Evolutionary conservation across 495 filamentous ascomycete genomes (phyloP).

Genomic region (Penicillium steckii): DNA sequence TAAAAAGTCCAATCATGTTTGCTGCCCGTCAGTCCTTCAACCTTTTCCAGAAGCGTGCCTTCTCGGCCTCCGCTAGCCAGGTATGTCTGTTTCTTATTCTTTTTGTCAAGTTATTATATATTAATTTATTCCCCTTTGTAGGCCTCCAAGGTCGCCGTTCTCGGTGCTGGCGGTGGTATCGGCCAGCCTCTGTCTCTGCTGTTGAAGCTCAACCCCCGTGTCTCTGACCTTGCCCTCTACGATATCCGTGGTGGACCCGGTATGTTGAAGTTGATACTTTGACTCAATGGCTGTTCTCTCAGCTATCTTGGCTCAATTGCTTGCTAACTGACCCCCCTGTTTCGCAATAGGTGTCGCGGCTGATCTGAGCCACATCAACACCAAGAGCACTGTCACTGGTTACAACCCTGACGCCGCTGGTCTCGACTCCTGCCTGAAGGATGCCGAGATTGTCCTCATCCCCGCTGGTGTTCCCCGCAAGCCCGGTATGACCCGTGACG

Average conservation of each 20-base stretch:
- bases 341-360: constrained; percentile 98
- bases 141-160: constrained; percentile 95
- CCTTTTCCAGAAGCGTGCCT: constrained; percentile 80
- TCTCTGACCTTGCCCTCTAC: constrained; percentile 91
- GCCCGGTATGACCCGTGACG: constrained; percentile 98
- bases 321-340: neutral
- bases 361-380: constrained; percentile 98
- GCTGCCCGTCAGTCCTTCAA: constrained; percentile 68
- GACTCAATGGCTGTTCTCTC: neutral
- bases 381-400: constrained; percentile 90
- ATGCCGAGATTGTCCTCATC: constrained; percentile 91
- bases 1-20: too few relatives aligned
- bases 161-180: constrained; percentile 96
- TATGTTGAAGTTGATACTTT: constrained; percentile 42
- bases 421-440: constrained; percentile 74
- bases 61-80: constrained; percentile 88
- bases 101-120: constrained; percentile 6
- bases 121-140: constrained; percentile 46
- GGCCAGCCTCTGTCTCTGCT: constrained; percentile 96
- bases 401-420: constrained; percentile 76
- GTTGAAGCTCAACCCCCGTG: constrained; percentile 94
- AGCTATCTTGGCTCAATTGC: neutral
- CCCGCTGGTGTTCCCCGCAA: constrained; percentile 98
- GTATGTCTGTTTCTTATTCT: constrained; percentile 48
- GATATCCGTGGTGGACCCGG: constrained; percentile 94